phyloP scores from a whole-genome alignment of 805 yeast species.

The Priceomyces fermenticarens region DNA sequence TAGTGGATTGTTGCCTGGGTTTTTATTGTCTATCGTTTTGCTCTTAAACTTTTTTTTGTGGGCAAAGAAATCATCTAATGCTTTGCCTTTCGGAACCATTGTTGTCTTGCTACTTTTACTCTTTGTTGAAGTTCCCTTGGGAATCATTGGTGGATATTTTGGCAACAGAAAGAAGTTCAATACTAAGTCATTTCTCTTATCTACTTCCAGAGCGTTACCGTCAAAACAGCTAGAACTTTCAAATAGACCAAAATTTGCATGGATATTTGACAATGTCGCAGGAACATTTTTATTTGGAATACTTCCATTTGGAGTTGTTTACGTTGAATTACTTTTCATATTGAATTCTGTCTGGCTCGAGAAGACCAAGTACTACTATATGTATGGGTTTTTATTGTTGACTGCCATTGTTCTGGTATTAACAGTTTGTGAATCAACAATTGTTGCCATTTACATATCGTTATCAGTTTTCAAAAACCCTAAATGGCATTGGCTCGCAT shows the following conservation, averaged over 20 bases:
- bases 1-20: slow-evolving; percentile 44
- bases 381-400: slow-evolving; percentile 72
- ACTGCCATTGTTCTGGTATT: slow-evolving; percentile 58
- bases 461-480: slow-evolving; percentile 52
- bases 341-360: slow-evolving; percentile 79
- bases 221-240: background rate
- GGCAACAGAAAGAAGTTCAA: slow-evolving; percentile 37
- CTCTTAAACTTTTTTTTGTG: slow-evolving; percentile 67
- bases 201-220: background rate
- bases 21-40: slow-evolving; percentile 48
- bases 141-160: slow-evolving; percentile 65
- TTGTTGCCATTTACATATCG: slow-evolving; percentile 64
- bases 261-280: slow-evolving; percentile 20
- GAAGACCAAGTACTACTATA: slow-evolving; percentile 72
- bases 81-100: slow-evolving; percentile 77
- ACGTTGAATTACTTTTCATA: slow-evolving; percentile 70
- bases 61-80: slow-evolving; percentile 71
- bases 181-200: slow-evolving; percentile 16
- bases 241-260: slow-evolving; percentile 9
- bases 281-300: slow-evolving; percentile 56
- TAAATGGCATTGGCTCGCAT: slow-evolving; percentile 84
- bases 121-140: slow-evolving; percentile 69
- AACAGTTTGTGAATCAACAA: slow-evolving; percentile 67
- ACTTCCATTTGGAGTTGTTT: slow-evolving; percentile 77
- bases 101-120: slow-evolving; percentile 56